phyloP scores from a whole-genome alignment of 2,329 filamentous ascomycete genomes.

The Fusarium verticillioides region DNA sequence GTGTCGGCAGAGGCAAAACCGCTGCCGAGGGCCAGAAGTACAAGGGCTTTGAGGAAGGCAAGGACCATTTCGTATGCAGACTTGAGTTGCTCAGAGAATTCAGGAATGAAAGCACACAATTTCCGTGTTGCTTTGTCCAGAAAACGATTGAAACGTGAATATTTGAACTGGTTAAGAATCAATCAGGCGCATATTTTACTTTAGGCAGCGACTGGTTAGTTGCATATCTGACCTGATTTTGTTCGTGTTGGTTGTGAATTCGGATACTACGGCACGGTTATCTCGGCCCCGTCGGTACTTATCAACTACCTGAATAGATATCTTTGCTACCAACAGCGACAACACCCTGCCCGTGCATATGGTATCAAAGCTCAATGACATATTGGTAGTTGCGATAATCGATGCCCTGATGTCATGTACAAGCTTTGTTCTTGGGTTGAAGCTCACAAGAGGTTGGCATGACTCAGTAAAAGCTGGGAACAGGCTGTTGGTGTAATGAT shows the following conservation, averaged over 20 bases:
- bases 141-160: neutral
- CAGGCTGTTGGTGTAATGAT: rapidly evolving
- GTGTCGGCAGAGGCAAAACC: neutral
- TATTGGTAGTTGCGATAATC: neutral
- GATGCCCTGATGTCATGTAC: neutral
- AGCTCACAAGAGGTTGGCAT: too few species aligned
- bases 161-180: neutral
- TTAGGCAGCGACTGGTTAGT: neutral
- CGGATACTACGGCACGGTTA: neutral
- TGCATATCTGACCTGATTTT: neutral
- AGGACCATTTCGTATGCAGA: too few species aligned
- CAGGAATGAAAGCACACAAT: rapidly evolving
- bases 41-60: neutral
- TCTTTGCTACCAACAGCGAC: neutral
- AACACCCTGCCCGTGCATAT: too few species aligned
- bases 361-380: neutral
- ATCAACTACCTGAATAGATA: neutral
- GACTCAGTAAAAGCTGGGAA: rapidly evolving
- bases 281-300: neutral
- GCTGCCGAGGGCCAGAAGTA: neutral
- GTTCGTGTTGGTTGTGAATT: neutral
- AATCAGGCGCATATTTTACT: neutral
- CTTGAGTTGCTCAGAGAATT: too few species aligned
- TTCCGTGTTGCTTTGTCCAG: rapidly evolving
- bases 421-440: rapidly evolving